Evolutionary conservation across 805 yeast species (phyloP), one percentile per base, ranked within the genome.

Genomic region (Kodamaea kaohsiungensis): DNA sequence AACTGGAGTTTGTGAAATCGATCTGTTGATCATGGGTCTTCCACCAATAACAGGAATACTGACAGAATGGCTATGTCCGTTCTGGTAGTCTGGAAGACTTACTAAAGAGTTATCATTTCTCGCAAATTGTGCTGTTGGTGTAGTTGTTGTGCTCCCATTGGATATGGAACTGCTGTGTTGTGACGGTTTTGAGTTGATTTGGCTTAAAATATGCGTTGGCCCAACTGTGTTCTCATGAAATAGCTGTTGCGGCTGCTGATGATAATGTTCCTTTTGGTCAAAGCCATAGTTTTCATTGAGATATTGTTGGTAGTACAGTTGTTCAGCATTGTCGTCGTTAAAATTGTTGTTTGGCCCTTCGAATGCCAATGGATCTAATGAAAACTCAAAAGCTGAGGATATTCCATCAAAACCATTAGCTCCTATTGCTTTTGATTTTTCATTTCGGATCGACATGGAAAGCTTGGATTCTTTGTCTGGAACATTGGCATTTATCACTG

Each of bases 291-390:
- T 47, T 9, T 42, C 46, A 9, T 38, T 39, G 15, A 48, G 39
- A 33, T 51, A 51, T 27, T 45, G 54, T 15, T 35, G 50, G 35
- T 46, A 39, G 17, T 48, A 30, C 47, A 30, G 50, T 17, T 51
- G 51, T 33, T 48, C 46, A 2, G 48, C 22, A 3, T 33, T 33
- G 17, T 43, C 51, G 17, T 52, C 45, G 35, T 50, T 39, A 27
- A 46, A 56, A 47, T 56, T 56, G 39, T 57, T 61, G 54, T 59
- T 68, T 58, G 77, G 73, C 6, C 80, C 82, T 51, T 80, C 85
- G 54, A 76, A 73, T 0, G 82, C 82, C 54, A 79, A 63, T 2
- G 83, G 81, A 55, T 78, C 81, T 27, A 79, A 67, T 47, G 76
- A 64, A 55, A 80, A 80, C 18, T 63, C 61, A 53, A 58, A 70